These are phyloP conservation scores for Penstemon davidsonii DNA, from an alignment of 257 asterid species.

Conservation along the genomic window DNA sequence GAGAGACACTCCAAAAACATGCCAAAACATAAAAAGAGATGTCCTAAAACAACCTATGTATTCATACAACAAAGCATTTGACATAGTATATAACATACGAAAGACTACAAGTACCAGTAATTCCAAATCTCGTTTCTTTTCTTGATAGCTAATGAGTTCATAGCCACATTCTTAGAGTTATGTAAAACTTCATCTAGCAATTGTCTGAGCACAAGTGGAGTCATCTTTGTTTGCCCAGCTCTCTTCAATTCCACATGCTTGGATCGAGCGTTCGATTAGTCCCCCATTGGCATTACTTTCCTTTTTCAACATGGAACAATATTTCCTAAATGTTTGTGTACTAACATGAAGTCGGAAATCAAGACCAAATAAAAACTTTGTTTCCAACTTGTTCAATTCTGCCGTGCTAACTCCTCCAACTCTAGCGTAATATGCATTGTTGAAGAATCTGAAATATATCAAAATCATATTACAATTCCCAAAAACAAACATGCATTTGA, in stretches of 20 bases:
- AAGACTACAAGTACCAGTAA: background rate
- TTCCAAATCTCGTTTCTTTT: background rate
- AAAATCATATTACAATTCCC: background rate
- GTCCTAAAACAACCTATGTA: slow-evolving; percentile 17
- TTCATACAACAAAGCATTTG: background rate
- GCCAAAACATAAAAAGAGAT: background rate
- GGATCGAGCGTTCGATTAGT: slow-evolving; percentile 56
- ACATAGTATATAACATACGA: background rate
- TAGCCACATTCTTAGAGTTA: background rate
- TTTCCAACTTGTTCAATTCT: slow-evolving; percentile 83
- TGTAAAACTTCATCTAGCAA: slow-evolving; percentile 49
- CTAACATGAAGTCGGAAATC: slow-evolving; percentile 70
- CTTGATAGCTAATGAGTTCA: background rate
- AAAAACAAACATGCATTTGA: background rate
- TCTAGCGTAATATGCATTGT: slow-evolving; percentile 83
- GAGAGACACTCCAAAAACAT: background rate
- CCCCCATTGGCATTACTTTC: slow-evolving; percentile 38
- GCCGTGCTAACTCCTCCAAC: slow-evolving; percentile 85
- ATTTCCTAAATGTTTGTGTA: slow-evolving; percentile 60
- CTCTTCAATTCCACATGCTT: slow-evolving; percentile 56
- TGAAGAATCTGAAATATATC: slow-evolving; percentile 62
- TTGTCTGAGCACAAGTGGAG: slow-evolving; percentile 43
- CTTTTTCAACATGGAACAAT: slow-evolving; percentile 57
- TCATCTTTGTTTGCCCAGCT: slow-evolving; percentile 74
- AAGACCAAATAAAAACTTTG: slow-evolving; percentile 68